A percentile compares a stretch with the other conserved stretches of the same genome.
phyloP scores from a whole-genome alignment of 2,329 filamentous ascomycete species.

The Madurella fahalii region DNA sequence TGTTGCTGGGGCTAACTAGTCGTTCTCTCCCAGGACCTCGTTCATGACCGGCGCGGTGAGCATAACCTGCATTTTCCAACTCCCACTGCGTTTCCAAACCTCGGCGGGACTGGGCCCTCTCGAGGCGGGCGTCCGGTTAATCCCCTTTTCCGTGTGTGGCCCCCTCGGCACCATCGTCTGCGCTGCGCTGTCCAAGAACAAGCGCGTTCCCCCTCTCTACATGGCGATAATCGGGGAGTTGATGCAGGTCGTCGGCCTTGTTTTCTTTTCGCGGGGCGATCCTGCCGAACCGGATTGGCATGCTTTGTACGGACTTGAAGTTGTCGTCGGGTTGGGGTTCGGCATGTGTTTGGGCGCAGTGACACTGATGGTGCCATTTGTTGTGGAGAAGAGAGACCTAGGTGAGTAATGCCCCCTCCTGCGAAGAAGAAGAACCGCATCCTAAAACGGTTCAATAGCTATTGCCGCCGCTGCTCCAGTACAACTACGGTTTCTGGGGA shows the following conservation, averaged over 20 bases:
- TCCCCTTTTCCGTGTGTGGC: neutral
- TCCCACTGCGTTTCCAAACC: neutral
- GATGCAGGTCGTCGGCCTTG: neutral
- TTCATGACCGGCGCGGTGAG: neutral
- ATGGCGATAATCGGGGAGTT: neutral
- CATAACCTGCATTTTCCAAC: constrained; percentile 2
- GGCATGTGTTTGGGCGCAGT: neutral
- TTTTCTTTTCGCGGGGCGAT: neutral
- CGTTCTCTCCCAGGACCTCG: neutral
- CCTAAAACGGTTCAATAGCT: no score
- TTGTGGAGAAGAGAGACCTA: neutral
- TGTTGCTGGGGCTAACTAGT: no score
- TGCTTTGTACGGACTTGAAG: neutral
- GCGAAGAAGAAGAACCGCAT: no score
- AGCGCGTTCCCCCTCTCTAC: neutral
- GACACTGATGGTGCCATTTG: neutral
- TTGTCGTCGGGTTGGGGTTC: neutral
- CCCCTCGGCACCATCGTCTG: neutral
- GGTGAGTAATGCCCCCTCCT: neutral
- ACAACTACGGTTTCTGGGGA: no score
- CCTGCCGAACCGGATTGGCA: neutral
- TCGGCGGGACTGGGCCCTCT: neutral
- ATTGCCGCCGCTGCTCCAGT: no score
- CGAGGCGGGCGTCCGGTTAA: neutral
- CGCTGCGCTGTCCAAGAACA: neutral